Percentiles rank a stretch among this genome's conserved stretches.
phyloP scores from a whole-genome alignment of 2,329 filamentous ascomycete species.

The Talaromyces sp. region DNA sequence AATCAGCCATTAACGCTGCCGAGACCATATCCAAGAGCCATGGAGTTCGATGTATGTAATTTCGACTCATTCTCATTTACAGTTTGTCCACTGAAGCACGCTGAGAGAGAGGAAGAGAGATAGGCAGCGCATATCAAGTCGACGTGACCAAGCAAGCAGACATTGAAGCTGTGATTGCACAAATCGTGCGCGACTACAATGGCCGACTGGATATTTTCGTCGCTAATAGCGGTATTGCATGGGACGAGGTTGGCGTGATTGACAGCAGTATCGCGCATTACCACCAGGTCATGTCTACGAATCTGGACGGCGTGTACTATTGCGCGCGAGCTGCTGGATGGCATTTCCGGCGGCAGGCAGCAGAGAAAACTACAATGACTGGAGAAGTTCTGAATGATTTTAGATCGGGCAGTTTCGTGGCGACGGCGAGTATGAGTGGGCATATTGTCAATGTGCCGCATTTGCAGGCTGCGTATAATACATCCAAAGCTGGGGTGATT shows the following conservation, averaged over 20 bases:
- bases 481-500: not conserved
- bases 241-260: constrained; percentile 1
- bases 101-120: not conserved
- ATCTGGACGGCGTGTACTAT: not conserved
- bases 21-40: not conserved
- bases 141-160: not conserved
- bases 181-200: constrained; percentile 1
- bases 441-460: constrained; percentile 1
- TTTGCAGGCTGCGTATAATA: not conserved
- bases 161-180: not conserved
- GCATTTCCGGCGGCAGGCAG: not conserved
- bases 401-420: not conserved
- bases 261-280: constrained; percentile 1
- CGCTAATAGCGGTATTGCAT: constrained; percentile 7
- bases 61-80: not conserved
- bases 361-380: not conserved
- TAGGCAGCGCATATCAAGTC: constrained; percentile 1
- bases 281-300: not conserved
- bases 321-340: not conserved
- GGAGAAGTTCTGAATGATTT: not conserved
- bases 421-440: not conserved
- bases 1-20: not conserved
- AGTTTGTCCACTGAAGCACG: not conserved
- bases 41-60: not conserved
- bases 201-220: constrained; percentile 9